Base-by-base conservation (phyloP, 768 basidiomycete genomes). In the Leucocoprinus leucothites region DNA sequence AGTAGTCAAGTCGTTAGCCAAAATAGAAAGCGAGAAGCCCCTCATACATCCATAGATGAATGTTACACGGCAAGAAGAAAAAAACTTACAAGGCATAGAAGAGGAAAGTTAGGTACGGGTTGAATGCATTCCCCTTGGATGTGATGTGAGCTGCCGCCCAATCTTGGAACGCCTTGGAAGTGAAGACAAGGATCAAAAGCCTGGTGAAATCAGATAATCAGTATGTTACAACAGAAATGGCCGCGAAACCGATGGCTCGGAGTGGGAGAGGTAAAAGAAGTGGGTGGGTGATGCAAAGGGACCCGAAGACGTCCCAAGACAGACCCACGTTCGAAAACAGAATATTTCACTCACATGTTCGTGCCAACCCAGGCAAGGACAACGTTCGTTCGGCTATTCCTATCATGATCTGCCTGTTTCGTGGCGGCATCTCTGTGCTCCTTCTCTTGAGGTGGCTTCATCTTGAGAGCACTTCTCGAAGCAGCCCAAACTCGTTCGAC, bases 401-500 rank as follows among this genome's bases (percentile, higher is more conserved):
- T 81, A 69, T 90, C 91, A 59, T 84, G 87, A 69, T 96, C 94
- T 19, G 86, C 81, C 65, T 94, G 89, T 75, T 94, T 95, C 38
- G 92, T 94, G 34, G 87, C 86, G 16, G 92, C 85, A 64, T 90
- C 87, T 47, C 92, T 85, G 65, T 91, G 87, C 70, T 93, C 82
- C 68, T 87, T 89, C 71, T 83, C 79, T 57, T 86, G 82, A n/a
- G 84, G 77, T 38, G 82, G 79, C 62, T 82, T 88, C 58, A 80
- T 73, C 60, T 84, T 80, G 57, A 95, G 76, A 24, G 91, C 77
- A 53, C 74, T 74, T 57, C 86, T 81, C 22, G 89, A 88, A 19
- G 91, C 90, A 16, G 74, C 67, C 94, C 94, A 96, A 40, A 96
- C 69, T 49, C 85, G 87, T 64, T 94, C 93, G 51, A 94, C 89